Evolutionary conservation across 2,329 filamentous ascomycete species (phyloP), one percentile per base, ranked within the genome.

Genomic region (Nemania diffusa): DNA sequence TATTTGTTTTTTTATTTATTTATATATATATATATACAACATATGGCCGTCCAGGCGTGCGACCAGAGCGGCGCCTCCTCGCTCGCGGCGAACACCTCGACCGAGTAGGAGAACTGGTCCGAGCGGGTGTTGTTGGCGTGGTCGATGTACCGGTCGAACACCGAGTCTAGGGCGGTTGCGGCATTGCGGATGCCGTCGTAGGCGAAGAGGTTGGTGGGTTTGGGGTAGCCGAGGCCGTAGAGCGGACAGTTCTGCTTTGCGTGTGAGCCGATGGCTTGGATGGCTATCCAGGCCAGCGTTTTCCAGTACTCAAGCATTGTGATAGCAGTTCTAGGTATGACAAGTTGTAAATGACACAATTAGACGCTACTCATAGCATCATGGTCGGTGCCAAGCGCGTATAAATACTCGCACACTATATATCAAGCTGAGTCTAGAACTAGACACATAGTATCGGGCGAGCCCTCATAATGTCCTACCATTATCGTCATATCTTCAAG

Each of bases 241-340:
- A 78, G 68, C 4, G 77, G 77, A 27, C 77, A 79, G 29, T 74
- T 76, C 26, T 68, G 61, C 57, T 76, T 78, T 11, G 76, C 76
- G 6, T 68, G 27, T 15, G 56, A 52, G 24, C 15, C 6, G 7
- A 29, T 58, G 3, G 44, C 51, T 5, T 60, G 48, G 9, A 65
- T 15, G 37, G 44, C 40, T 1, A 59, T 4, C 62, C 57, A 64
- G 3, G 57, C 7, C 5, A 66, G 37, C 29, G 44, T 13, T 1
- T 20, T 8, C 34, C 61, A 37, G 5, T 51, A 7, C n/a, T 34
- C n/a, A n/a, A 57, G 20, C 68, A 69, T 69, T 22, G 15, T 53
- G 44, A 27, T 27, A 17, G 20, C 1, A 26, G 17, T 8, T 2
- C 9, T 51, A 3, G 8, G 9, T 42, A 13, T 17, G 22, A 50